phyloP scores from a whole-genome alignment of 164 flowering plant species.

The Vitis rupestris region DNA sequence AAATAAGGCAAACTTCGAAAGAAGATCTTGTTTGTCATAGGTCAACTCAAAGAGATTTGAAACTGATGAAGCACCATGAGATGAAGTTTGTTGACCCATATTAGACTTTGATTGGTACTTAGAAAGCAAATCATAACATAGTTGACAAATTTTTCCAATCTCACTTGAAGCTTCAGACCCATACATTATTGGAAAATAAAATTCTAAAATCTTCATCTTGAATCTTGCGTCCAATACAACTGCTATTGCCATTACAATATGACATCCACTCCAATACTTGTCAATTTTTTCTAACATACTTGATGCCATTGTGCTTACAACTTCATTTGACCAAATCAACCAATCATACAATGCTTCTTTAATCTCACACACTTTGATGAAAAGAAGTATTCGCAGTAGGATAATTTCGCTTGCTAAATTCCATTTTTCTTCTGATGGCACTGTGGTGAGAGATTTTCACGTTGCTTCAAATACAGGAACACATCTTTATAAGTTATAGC shows the following conservation, averaged over 20 bases:
- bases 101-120: background rate
- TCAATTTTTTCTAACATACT: background rate
- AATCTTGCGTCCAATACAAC: constrained; percentile 4
- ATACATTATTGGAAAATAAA: background rate
- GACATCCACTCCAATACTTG: background rate
- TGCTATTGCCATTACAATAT: background rate
- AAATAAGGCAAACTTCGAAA: background rate
- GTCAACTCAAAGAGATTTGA: background rate
- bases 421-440: no score
- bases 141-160: background rate
- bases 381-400: no score
- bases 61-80: background rate
- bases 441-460: no score
- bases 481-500: no score
- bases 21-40: no score
- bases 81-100: background rate
- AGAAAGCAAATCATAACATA: background rate
- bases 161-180: background rate
- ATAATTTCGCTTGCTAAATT: no score
- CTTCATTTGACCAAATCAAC: background rate
- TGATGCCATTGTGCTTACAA: background rate
- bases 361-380: no score
- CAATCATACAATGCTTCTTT: background rate
- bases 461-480: no score
- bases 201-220: background rate